Percentiles rank a stretch among this genome's conserved stretches.
These are phyloP conservation scores for Hydnum rufescens DNA, from an alignment of 768 basidiomycete species.

Conservation along the genomic window DNA sequence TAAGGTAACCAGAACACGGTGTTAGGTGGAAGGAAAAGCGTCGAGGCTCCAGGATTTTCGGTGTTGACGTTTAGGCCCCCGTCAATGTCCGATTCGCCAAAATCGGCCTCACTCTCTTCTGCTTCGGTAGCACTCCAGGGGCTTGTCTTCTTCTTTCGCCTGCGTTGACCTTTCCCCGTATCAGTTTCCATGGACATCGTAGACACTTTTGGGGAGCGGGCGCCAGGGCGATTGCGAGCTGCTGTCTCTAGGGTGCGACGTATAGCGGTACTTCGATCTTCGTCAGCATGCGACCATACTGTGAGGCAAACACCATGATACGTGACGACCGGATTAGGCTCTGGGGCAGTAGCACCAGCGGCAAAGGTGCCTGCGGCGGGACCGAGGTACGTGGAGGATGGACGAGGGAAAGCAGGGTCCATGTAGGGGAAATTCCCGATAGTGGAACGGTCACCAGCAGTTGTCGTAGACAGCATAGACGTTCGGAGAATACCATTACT, in stretches of 20 bases:
- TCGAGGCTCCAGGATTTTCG: conserved; percentile 38
- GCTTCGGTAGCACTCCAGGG: conserved; percentile 40
- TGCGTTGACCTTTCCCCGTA: conserved; percentile 2
- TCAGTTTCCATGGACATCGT: background rate
- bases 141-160: background rate
- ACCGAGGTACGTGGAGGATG: conserved; percentile 63
- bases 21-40: conserved; percentile 70
- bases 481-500: conserved; percentile 23
- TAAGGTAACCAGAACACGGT: conserved; percentile 94
- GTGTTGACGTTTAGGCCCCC: conserved; percentile 55
- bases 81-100: conserved; percentile 67
- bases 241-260: conserved; percentile 59
- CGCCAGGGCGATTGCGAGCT: conserved; percentile 1
- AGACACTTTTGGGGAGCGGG: background rate
- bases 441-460: conserved; percentile 37
- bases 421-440: conserved; percentile 37
- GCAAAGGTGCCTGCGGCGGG: conserved; percentile 33
- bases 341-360: conserved; percentile 6
- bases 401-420: conserved; percentile 45
- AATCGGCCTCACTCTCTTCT: conserved; percentile 38
- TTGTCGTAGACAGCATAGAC: conserved; percentile 39
- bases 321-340: conserved; percentile 23
- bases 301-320: conserved; percentile 87
- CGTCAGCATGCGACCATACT: conserved; percentile 91
- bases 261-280: conserved; percentile 66